A percentile compares a stretch with the other conserved stretches of the same genome.
These are phyloP conservation scores for Calonectria hongkongensis DNA, from an alignment of 2,329 filamentous ascomycete species.

Conservation along the genomic window DNA sequence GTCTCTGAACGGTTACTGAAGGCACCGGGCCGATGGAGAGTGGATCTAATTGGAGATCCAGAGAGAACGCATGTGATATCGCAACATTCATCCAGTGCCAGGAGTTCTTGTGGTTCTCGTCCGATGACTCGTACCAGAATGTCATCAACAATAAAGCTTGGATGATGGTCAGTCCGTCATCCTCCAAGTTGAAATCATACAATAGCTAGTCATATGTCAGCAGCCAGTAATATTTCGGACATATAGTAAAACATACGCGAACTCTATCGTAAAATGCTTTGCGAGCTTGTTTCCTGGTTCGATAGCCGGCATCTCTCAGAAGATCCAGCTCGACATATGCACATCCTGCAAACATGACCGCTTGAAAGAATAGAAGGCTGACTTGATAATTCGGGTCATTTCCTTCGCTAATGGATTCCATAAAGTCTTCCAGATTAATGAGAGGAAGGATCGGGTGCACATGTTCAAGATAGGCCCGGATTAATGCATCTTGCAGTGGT, in stretches of 20 bases:
- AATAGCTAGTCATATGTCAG: conserved; percentile 73
- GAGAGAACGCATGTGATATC: conserved; percentile 92
- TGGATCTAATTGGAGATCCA: conserved; percentile 91
- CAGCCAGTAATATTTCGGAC: neutral
- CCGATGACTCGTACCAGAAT: conserved; percentile 96
- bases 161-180: conserved; percentile 89
- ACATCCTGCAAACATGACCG: conserved; percentile 92
- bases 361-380: conserved; percentile 92
- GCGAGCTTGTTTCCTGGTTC: conserved; percentile 84
- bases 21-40: neutral
- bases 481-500: conserved; percentile 83
- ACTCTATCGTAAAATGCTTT: conserved; percentile 91
- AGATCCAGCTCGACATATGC: conserved; percentile 88
- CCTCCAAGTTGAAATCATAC: conserved; percentile 95
- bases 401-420: conserved; percentile 75
- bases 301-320: conserved; percentile 85
- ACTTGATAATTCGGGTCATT: conserved; percentile 82
- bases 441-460: conserved; percentile 78
- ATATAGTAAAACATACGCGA: conserved; percentile 72
- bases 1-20: conserved; percentile 80
- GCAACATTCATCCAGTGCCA: conserved; percentile 99
- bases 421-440: conserved; percentile 78
- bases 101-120: conserved; percentile 91
- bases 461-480: conserved; percentile 89
- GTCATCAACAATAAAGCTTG: conserved; percentile 93